Percentiles rank a stretch among this genome's conserved stretches.
These are phyloP conservation scores for Friedmanniomyces endolithicus DNA, from an alignment of 495 filamentous ascomycete species.

Conservation along the genomic window DNA sequence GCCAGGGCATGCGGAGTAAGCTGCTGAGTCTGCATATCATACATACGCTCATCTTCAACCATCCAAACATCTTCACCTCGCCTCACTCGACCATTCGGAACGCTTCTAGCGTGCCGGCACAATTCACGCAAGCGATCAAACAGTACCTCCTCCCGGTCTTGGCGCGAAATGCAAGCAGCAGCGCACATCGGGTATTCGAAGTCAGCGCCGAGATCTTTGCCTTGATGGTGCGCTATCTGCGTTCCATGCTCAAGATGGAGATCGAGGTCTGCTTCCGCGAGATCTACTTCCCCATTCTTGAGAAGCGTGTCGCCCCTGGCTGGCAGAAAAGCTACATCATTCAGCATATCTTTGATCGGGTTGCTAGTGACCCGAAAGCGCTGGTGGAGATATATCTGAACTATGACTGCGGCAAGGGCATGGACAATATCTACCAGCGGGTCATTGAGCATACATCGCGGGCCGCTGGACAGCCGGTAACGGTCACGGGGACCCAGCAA, in stretches of 20 bases:
- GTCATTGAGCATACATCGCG: slow-evolving; percentile 86
- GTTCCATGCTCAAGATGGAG: slow-evolving; percentile 95
- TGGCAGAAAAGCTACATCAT: slow-evolving; percentile 91
- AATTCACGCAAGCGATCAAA: slow-evolving; percentile 88
- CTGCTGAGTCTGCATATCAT: slow-evolving; percentile 88
- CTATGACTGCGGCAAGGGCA: slow-evolving; percentile 87
- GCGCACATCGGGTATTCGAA: slow-evolving; percentile 82
- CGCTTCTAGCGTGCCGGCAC: slow-evolving; percentile 71
- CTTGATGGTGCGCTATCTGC: slow-evolving; percentile 87
- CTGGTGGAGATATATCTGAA: slow-evolving; percentile 96
- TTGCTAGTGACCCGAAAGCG: slow-evolving; percentile 73
- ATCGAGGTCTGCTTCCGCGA: slow-evolving; percentile 97
- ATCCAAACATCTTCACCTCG: slow-evolving; percentile 74
- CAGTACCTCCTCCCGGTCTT: slow-evolving; percentile 91
- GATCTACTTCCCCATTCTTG: slow-evolving; percentile 88
- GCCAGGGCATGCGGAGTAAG: slow-evolving; percentile 94
- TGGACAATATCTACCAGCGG: slow-evolving; percentile 94
- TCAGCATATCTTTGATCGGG: slow-evolving; percentile 58
- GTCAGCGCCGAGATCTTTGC: slow-evolving; percentile 96
- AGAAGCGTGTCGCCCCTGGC: slow-evolving; percentile 69
- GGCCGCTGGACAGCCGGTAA: slow-evolving; percentile 60
- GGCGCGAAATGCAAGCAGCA: slow-evolving; percentile 87
- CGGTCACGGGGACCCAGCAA: slow-evolving; percentile 63
- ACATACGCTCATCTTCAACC: slow-evolving; percentile 84
- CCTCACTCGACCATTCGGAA: slow-evolving; percentile 81